Evolutionary conservation across 108 stramenopile genomes (phyloP), one percentile per base, ranked within the genome.

Genomic region (Craspedostauros australis): DNA sequence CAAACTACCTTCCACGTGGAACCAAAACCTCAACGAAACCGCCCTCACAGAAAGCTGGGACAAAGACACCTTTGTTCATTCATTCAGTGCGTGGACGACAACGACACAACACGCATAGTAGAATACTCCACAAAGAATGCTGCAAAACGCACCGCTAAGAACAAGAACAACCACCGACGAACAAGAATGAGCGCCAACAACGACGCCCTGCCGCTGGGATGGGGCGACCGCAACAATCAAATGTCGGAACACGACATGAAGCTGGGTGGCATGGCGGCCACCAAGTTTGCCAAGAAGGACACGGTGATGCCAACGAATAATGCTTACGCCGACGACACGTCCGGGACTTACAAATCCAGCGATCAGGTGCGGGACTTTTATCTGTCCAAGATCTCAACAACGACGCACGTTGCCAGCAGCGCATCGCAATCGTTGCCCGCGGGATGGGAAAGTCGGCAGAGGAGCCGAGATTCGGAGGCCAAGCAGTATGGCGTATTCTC

Each of bases 171-270:
- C n/a, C n/a, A n/a, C n/a, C n/a, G n/a, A n/a, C n/a, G n/a, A n/a
- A n/a, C n/a, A n/a, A n/a, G n/a, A n/a, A n/a, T n/a, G n/a, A n/a
- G n/a, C n/a, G n/a, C n/a, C n/a, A n/a, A n/a, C n/a, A n/a, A 8
- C 48, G 42, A 56, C 54, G 31, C 27, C 26, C 27, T 70, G 11
- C 69, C 69, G 6, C 21, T 42, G 2, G 62, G 62, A 51, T 71
- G 64, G 70, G 63, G 32, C 11, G 37, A 71, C 45, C 40, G 70
- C 15, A 39, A 41, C 44, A 71, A 71, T 46, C 15, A 19, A 54
- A 71, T 71, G 70, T 58, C 56, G 36, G 70, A 71, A 53, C 44
- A 71, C 27, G 70, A 71, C 42, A 71, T 71, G 50, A 50, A 65
- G 39, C 37, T 64, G 11, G 63, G 69, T 14, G 69, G 69, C 2